Evolutionary conservation across 768 basidiomycete genomes (phyloP), one percentile per base, ranked within the genome.

Genomic region (Serendipita sp.): DNA sequence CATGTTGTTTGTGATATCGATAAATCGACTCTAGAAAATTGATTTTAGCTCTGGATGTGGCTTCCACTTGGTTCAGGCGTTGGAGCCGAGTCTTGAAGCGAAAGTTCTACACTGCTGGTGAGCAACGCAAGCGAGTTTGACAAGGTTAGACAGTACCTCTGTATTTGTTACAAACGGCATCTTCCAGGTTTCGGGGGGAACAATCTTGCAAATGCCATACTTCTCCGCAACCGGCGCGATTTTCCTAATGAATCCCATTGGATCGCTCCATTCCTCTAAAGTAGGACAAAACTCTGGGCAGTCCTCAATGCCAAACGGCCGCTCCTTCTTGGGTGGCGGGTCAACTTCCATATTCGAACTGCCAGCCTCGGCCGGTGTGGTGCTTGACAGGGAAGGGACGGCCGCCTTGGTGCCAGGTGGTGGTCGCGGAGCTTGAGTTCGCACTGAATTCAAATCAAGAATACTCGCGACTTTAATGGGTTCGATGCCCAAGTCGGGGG

Each of bases 21-120:
- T 94, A 94, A 56, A 99, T 81, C 74, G 96, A 92, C 72, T 98
- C 95, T 67, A 97, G 75, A 74, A 96, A 98, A 77, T 96, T 98
- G 72, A 98, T 76, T 74, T 94, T 96, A 60, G 96, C 95, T 68
- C 96, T 79, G 64, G 93, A 94, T 38, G 94, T 89, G 16, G 96
- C 96, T 75, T 98, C 95, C 67, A 99, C 91, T 66, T 90, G 93
- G 73, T 97, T 97, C 69, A 99, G 78, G 65, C 89, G 84, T 73
- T 96, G 93, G 44, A 98, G 75, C 60, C 96, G 85, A 60, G 95
- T 99, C 74, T 90, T 90, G 76, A 99, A 99, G 56, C 91, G 88
- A 75, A 96, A 97, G 63, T 79, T 79, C 93, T 91, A 68, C 58
- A 26, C 44, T 61, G 41, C 64, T 48, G 67, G 61, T 11, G 53